Conservation (phyloP, 768 basidiomycete species). For the Rubroboletus satanas region DNA sequence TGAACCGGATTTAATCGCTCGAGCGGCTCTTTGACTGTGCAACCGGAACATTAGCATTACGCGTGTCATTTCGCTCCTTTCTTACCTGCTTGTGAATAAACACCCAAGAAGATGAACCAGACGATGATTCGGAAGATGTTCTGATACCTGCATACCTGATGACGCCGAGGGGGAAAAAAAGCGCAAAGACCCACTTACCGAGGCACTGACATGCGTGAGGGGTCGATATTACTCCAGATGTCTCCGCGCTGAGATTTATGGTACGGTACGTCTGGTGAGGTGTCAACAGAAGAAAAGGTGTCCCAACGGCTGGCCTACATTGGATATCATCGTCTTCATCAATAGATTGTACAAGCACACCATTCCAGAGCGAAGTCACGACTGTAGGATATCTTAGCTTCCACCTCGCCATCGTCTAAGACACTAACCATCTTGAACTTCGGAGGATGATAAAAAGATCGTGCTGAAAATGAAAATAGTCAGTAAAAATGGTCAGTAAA, state of each 20-base stretch:
- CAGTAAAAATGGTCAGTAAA: slow-evolving; percentile 1
- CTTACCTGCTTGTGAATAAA: slow-evolving; percentile 82
- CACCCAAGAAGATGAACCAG: slow-evolving; percentile 74
- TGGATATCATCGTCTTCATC: slow-evolving; percentile 74
- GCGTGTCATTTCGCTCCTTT: neutral
- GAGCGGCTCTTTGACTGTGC: slow-evolving; percentile 68
- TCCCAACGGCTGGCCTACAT: slow-evolving; percentile 42
- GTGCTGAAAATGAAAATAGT: slow-evolving; percentile 40
- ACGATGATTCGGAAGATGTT: slow-evolving; percentile 74
- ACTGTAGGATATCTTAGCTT: slow-evolving; percentile 42
- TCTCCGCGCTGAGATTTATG: slow-evolving; percentile 46
- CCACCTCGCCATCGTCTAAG: neutral
- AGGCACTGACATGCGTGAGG: slow-evolving; percentile 77
- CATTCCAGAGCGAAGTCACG: slow-evolving; percentile 77
- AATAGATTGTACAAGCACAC: slow-evolving; percentile 75
- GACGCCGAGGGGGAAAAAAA: neutral
- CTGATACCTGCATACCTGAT: slow-evolving; percentile 57
- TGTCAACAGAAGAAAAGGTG: slow-evolving; percentile 4
- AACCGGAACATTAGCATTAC: slow-evolving; percentile 1
- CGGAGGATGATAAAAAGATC: slow-evolving; percentile 81
- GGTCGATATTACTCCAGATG: slow-evolving; percentile 72
- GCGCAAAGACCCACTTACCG: slow-evolving; percentile 36
- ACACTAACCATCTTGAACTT: slow-evolving; percentile 72
- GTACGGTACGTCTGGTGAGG: slow-evolving; percentile 61
- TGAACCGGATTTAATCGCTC: slow-evolving; percentile 59